Conservation (phyloP, 2,329 filamentous ascomycete genomes). For the Fusarium sp. region DNA sequence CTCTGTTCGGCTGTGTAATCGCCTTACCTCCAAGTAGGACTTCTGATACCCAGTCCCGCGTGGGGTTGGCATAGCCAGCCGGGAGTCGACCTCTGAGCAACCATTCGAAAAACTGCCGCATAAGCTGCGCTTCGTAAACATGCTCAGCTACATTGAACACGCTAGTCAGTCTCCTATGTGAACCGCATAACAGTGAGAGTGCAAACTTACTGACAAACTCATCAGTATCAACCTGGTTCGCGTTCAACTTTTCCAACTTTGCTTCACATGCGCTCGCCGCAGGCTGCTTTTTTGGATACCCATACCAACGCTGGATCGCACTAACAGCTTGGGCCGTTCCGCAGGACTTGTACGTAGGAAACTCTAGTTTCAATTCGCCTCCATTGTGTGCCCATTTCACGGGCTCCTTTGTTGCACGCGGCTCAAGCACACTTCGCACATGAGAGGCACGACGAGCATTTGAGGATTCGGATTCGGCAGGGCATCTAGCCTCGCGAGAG, state of each 20-base stretch:
- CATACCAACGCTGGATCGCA: background rate
- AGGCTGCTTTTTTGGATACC: background rate
- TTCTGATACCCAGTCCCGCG: background rate
- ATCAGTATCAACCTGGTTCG: background rate
- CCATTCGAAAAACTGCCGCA: constrained; percentile 6
- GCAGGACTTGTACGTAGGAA: background rate
- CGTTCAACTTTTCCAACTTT: background rate
- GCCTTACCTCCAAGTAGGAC: background rate
- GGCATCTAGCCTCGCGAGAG: background rate
- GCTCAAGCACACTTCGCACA: background rate
- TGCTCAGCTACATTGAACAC: constrained; percentile 8
- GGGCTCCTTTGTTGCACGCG: background rate
- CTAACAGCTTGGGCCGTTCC: background rate
- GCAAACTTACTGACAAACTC: background rate
- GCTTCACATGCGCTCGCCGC: background rate
- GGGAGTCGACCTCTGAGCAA: background rate
- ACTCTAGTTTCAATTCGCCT: background rate
- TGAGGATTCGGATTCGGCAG: background rate
- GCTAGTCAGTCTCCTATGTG: background rate
- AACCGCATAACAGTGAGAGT: background rate
- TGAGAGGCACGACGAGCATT: too few relatives aligned
- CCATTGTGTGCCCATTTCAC: background rate
- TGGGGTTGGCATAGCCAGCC: constrained; percentile 1
- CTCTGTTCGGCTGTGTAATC: too few relatives aligned
- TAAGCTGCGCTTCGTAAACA: constrained; percentile 1